Evolutionary conservation across 192 early-diverging fungal genomes (phyloP).

Genomic region (Entomortierella beljakovae): DNA sequence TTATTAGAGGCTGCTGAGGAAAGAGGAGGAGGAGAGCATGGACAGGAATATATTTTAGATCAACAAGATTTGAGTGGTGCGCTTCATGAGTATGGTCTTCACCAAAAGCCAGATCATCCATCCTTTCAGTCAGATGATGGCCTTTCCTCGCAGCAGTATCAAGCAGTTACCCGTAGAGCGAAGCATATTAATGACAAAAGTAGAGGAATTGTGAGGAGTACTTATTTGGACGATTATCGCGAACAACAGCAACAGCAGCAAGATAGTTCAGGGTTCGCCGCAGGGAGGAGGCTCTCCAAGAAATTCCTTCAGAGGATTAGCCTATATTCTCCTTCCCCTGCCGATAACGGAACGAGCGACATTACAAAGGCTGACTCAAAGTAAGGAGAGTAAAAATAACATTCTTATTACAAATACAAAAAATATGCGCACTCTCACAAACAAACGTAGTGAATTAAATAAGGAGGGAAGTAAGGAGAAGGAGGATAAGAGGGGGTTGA

Average conservation of each 20-base stretch:
- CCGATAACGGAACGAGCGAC: no score
- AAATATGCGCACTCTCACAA: no score
- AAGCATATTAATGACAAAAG: background rate
- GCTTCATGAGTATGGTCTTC: background rate
- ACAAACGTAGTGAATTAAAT: no score
- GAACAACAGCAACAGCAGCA: slow-evolving; percentile 23
- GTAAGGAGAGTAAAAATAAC: no score
- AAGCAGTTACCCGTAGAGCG: background rate
- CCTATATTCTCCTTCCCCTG: no score
- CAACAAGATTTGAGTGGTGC: background rate
- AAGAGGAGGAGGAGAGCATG: background rate
- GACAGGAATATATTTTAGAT: background rate
- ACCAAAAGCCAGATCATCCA: background rate
- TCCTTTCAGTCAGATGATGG: background rate
- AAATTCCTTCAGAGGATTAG: background rate
- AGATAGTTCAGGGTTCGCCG: background rate
- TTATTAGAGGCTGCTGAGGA: slow-evolving; percentile 21
- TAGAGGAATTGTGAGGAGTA: background rate
- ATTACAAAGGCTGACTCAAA: no score
- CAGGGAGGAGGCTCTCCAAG: background rate
- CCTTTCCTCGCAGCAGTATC: background rate
- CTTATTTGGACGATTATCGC: slow-evolving; percentile 31
- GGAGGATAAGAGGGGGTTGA: no score
- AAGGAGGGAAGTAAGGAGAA: no score
- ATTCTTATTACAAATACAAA: no score